Evolutionary conservation across 345 rosid genomes (phyloP).

Genomic region (Ricinus communis): DNA sequence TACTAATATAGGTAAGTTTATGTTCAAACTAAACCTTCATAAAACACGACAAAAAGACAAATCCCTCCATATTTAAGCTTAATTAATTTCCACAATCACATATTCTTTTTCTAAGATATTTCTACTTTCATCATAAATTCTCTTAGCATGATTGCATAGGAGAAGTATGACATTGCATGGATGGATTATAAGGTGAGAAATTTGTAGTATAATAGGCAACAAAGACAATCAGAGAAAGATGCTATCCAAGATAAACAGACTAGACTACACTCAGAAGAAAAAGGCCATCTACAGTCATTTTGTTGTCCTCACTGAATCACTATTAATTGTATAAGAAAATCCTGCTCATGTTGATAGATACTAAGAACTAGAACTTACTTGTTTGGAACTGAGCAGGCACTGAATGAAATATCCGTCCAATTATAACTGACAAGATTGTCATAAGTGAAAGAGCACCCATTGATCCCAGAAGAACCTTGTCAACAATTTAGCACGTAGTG

Average conservation of each 20-base stretch:
- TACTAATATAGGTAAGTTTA: too few species aligned
- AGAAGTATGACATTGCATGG: too few species aligned
- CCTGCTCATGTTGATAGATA: constrained; percentile 1
- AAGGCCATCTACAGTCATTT: not conserved
- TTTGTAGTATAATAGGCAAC: too few species aligned
- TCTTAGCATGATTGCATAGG: too few species aligned
- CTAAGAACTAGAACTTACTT: constrained; percentile 49
- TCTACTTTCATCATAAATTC: too few species aligned
- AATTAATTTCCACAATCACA: too few species aligned
- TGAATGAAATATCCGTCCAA: constrained; percentile 85
- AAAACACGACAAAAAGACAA: too few species aligned
- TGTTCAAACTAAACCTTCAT: too few species aligned
- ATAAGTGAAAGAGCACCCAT: constrained; percentile 96
- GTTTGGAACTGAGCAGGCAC: constrained; percentile 98
- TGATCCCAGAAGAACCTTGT: constrained; percentile 94
- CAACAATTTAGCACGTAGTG: constrained; percentile 28
- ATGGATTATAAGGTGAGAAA: too few species aligned
- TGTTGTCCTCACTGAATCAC: not conserved
- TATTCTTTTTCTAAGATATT: too few species aligned
- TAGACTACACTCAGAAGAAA: too few species aligned
- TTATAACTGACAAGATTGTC: constrained; percentile 88
- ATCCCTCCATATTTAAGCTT: too few species aligned
- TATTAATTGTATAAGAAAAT: constrained; percentile 5
- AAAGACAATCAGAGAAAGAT: not conserved
- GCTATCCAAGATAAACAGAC: not conserved